Conservation (phyloP, 2,329 filamentous ascomycete species). For the Fusarium verticillioides region DNA sequence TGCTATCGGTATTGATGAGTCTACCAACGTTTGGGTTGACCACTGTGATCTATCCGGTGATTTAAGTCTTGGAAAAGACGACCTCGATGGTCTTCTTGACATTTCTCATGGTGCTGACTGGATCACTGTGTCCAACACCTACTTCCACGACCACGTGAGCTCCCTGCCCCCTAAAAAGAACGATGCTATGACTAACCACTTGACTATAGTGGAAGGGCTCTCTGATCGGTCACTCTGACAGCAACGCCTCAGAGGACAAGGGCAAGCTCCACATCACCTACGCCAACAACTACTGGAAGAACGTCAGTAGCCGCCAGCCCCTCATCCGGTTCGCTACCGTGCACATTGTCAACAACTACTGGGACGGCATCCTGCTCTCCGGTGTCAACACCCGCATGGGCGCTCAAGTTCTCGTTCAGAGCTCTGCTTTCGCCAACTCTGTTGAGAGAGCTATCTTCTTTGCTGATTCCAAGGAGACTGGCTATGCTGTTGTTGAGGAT, state of each 20-base stretch:
- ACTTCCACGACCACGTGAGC: slow-evolving; percentile 47
- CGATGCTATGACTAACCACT: neutral
- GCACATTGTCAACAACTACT: slow-evolving; percentile 67
- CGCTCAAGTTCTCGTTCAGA: slow-evolving; percentile 67
- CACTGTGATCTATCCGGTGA: slow-evolving; percentile 74
- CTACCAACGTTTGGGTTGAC: slow-evolving; percentile 73
- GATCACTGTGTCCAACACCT: slow-evolving; percentile 58
- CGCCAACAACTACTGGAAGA: slow-evolving; percentile 72
- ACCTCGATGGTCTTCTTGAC: slow-evolving; percentile 75
- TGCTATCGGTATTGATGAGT: slow-evolving; percentile 66
- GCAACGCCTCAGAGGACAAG: slow-evolving; percentile 65
- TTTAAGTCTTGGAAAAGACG: slow-evolving; percentile 70
- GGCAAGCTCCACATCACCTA: slow-evolving; percentile 73
- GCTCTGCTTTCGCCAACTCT: slow-evolving; percentile 59
- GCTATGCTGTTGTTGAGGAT: slow-evolving; percentile 56
- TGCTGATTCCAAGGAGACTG: slow-evolving; percentile 54
- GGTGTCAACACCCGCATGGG: slow-evolving; percentile 67
- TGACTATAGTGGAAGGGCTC: slow-evolving; percentile 62
- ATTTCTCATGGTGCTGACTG: slow-evolving; percentile 71
- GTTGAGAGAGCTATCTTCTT: slow-evolving; percentile 52
- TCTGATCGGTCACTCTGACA: slow-evolving; percentile 69
- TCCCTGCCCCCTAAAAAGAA: no score
- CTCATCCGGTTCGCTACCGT: slow-evolving; percentile 74
- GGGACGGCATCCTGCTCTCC: slow-evolving; percentile 54
- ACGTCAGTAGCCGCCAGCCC: slow-evolving; percentile 72